Conservation (phyloP, 2,329 filamentous ascomycete species). For the Cladosporium sp. region DNA sequence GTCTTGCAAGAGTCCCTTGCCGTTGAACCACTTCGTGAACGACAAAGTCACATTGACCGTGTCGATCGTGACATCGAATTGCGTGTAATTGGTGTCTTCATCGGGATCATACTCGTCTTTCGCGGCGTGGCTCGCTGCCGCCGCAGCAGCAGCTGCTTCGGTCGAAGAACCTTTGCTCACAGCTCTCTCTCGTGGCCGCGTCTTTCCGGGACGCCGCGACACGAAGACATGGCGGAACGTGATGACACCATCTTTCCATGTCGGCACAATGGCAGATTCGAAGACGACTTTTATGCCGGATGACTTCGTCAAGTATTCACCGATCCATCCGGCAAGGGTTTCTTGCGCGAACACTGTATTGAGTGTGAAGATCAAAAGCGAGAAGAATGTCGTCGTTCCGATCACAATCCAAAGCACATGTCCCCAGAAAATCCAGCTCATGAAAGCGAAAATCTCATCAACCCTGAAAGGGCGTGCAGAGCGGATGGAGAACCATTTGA, state of each 20-base stretch:
- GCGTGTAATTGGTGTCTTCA: slow-evolving; percentile 95
- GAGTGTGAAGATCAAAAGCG: slow-evolving; percentile 80
- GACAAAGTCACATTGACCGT: slow-evolving; percentile 95
- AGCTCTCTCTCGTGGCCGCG: slow-evolving; percentile 35
- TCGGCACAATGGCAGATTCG: slow-evolving; percentile 94
- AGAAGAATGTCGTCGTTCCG: slow-evolving; percentile 96
- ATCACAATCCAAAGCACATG: slow-evolving; percentile 95
- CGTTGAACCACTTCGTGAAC: slow-evolving; percentile 99
- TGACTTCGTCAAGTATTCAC: slow-evolving; percentile 91
- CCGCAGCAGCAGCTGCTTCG: slow-evolving; percentile 78
- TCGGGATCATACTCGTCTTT: slow-evolving; percentile 55
- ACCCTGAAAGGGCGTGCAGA: slow-evolving; percentile 91
- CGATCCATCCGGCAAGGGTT: slow-evolving; percentile 87
- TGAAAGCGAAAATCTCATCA: slow-evolving; percentile 93
- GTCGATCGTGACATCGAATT: slow-evolving; percentile 92
- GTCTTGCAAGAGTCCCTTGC: slow-evolving; percentile 83
- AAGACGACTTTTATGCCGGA: slow-evolving; percentile 93
- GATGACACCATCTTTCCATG: slow-evolving; percentile 92
- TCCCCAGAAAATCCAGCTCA: slow-evolving; percentile 90
- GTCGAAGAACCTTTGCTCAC: slow-evolving; percentile 89
- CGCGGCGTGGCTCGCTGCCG: slow-evolving; percentile 51
- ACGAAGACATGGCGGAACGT: slow-evolving; percentile 96
- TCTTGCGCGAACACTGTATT: slow-evolving; percentile 98
- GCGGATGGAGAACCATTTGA: slow-evolving; percentile 97
- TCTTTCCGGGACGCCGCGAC: slow-evolving; percentile 77